Evolutionary conservation across 345 rosid species (phyloP).

Genomic region (Lumnitzera littorea): DNA sequence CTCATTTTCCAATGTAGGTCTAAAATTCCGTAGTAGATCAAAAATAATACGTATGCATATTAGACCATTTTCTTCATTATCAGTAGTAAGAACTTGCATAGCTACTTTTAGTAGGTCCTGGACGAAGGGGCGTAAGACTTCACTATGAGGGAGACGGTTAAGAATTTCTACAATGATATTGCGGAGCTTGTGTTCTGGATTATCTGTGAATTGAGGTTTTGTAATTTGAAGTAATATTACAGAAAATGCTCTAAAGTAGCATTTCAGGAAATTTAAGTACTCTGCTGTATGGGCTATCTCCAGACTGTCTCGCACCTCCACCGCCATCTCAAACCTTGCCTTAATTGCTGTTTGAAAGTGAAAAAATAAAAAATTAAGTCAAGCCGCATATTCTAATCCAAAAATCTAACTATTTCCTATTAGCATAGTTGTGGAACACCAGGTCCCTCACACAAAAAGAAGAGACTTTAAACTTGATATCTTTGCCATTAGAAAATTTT

Average conservation of each 20-base stretch:
- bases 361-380: neutral
- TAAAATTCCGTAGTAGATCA: slow-evolving; percentile 88
- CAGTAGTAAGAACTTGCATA: slow-evolving; percentile 92
- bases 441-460: too few species aligned
- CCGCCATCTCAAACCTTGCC: slow-evolving; percentile 75
- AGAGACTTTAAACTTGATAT: too few species aligned
- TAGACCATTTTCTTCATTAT: slow-evolving; percentile 93
- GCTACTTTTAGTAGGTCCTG: slow-evolving; percentile 95
- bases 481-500: too few species aligned
- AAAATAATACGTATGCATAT: slow-evolving; percentile 93
- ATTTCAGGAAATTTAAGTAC: slow-evolving; percentile 86
- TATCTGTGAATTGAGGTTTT: slow-evolving; percentile 73
- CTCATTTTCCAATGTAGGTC: slow-evolving; percentile 86
- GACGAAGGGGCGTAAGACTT: slow-evolving; percentile 97
- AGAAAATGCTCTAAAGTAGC: slow-evolving; percentile 93
- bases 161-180: slow-evolving; percentile 92
- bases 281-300: slow-evolving; percentile 98
- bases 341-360: slow-evolving; percentile 52
- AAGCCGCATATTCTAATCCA: too few species aligned
- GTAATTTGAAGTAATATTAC: slow-evolving; percentile 65
- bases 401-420: too few species aligned
- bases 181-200: slow-evolving; percentile 83
- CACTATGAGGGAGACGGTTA: slow-evolving; percentile 91
- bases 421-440: too few species aligned
- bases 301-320: slow-evolving; percentile 94